Percentiles rank a stretch among this genome's conserved stretches.
Conservation (phyloP, 1,284 basidiomycete species). For the Boletus albobrunnescens region DNA sequence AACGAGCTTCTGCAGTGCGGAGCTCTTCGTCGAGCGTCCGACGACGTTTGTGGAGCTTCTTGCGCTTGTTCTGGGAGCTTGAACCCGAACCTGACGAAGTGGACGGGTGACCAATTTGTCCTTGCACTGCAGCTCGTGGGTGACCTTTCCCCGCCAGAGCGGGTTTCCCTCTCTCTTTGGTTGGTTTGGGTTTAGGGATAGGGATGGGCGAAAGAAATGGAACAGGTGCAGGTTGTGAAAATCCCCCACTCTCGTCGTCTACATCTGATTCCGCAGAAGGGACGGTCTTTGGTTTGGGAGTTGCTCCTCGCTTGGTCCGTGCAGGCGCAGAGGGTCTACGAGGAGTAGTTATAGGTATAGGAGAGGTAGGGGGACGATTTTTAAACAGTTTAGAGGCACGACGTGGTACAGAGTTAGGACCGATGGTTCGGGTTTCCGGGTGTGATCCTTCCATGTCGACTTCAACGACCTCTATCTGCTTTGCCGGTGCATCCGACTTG, state of each 20-base stretch:
- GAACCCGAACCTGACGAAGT: slow-evolving; percentile 7
- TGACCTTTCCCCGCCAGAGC: slow-evolving; percentile 18
- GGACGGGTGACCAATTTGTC: slow-evolving; percentile 3
- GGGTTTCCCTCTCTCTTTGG: slow-evolving; percentile 19
- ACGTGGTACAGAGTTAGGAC: slow-evolving; percentile 11
- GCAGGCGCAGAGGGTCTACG: slow-evolving; percentile 53
- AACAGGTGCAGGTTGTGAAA: slow-evolving; percentile 25
- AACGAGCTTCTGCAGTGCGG: slow-evolving; percentile 40
- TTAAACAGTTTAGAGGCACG: slow-evolving; percentile 43
- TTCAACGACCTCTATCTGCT: slow-evolving; percentile 34
- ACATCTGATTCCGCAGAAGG: slow-evolving; percentile 16
- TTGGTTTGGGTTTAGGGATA: slow-evolving; percentile 11
- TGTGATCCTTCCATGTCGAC: slow-evolving; percentile 34
- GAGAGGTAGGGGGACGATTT: slow-evolving; percentile 58
- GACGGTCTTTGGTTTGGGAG: slow-evolving; percentile 19
- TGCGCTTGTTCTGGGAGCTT: slow-evolving; percentile 26
- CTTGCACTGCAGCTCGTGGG: slow-evolving; percentile 4
- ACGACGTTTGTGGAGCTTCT: slow-evolving; percentile 30
- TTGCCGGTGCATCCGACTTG: slow-evolving; percentile 5
- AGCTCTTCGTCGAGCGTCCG: slow-evolving; percentile 66
- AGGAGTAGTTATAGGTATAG: slow-evolving; percentile 53
- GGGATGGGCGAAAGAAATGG: slow-evolving; percentile 30
- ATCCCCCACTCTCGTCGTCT: slow-evolving; percentile 22
- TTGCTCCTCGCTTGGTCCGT: slow-evolving; percentile 33
- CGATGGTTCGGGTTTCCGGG: slow-evolving; percentile 4